Evolutionary conservation across 352 stramenopile genomes (phyloP).

Genomic region (Phytophthora pinifolia): DNA sequence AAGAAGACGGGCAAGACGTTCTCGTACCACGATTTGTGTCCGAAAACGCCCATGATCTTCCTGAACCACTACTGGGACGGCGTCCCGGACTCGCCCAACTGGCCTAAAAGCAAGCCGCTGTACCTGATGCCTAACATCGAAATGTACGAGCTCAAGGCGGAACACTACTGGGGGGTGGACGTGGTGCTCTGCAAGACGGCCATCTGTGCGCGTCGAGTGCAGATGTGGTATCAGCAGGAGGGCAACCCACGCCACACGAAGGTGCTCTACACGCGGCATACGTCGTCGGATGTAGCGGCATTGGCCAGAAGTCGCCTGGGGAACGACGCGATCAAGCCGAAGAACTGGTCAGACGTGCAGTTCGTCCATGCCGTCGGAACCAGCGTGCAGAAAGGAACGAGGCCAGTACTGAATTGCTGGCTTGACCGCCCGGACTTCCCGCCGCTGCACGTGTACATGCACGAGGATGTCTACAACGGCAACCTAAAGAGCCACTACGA

Average conservation of each 20-base stretch:
- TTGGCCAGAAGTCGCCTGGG: conserved; percentile 35
- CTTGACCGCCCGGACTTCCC: conserved; percentile 48
- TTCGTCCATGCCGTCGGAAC: conserved; percentile 56
- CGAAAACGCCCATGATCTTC: conserved; percentile 44
- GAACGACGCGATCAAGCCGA: conserved; percentile 30
- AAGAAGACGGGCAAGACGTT: conserved; percentile 35
- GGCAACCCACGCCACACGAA: conserved; percentile 49
- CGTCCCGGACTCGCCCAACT: conserved; percentile 30
- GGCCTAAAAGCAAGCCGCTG: conserved; percentile 34
- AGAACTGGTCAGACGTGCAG: conserved; percentile 46
- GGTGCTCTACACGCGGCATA: conserved; percentile 61
- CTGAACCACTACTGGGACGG: conserved; percentile 56
- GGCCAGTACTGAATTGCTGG: conserved; percentile 58
- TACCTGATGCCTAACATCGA: conserved; percentile 47
- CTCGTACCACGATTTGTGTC: conserved; percentile 57
- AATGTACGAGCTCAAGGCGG: conserved; percentile 60
- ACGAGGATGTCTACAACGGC: conserved; percentile 34
- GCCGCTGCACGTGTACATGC: conserved; percentile 53
- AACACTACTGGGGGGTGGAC: conserved; percentile 54
- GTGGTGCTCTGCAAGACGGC: conserved; percentile 61
- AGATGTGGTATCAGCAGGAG: conserved; percentile 54
- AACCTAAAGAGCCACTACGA: conserved; percentile 35
- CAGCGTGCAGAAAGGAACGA: conserved; percentile 60
- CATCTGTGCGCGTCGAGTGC: conserved; percentile 45
- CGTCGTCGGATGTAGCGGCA: conserved; percentile 48